Evolutionary conservation across 306 rosid species (phyloP).

Genomic region (Vigna hirtella): DNA sequence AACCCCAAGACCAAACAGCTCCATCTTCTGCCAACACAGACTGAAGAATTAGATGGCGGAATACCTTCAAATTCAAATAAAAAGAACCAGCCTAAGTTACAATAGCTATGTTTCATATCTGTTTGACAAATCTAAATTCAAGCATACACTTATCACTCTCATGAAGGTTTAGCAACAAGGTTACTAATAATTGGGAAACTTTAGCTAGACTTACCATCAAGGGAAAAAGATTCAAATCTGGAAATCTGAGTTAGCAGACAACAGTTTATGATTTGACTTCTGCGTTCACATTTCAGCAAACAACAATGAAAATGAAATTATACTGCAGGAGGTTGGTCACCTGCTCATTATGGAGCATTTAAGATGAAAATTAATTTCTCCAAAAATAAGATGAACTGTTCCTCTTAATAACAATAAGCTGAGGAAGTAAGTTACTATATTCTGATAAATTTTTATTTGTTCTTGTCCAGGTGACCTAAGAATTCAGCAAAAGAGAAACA

Average conservation of each 20-base stretch:
- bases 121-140: slow-evolving; percentile 28
- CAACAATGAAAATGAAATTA: neutral
- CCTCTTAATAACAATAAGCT: neutral
- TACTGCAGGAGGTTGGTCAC: neutral
- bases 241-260: neutral
- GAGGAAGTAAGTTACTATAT: slow-evolving; percentile 20
- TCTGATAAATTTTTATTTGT: neutral
- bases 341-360: neutral
- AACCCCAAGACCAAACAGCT: slow-evolving; percentile 96
- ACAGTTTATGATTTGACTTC: slow-evolving; percentile 3
- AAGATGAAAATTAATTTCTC: neutral
- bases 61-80: slow-evolving; percentile 34
- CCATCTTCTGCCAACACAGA: slow-evolving; percentile 79
- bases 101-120: neutral
- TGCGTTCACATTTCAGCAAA: neutral
- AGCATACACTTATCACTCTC: neutral
- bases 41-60: slow-evolving; percentile 38
- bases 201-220: slow-evolving; percentile 20
- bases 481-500: neutral
- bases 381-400: neutral
- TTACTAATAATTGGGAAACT: slow-evolving; percentile 14
- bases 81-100: slow-evolving; percentile 21
- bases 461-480: neutral
- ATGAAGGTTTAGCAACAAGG: slow-evolving; percentile 7
- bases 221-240: slow-evolving; percentile 5